Base-by-base conservation (phyloP, 208 protist genomes). In the Trypanosoma vivax region DNA sequence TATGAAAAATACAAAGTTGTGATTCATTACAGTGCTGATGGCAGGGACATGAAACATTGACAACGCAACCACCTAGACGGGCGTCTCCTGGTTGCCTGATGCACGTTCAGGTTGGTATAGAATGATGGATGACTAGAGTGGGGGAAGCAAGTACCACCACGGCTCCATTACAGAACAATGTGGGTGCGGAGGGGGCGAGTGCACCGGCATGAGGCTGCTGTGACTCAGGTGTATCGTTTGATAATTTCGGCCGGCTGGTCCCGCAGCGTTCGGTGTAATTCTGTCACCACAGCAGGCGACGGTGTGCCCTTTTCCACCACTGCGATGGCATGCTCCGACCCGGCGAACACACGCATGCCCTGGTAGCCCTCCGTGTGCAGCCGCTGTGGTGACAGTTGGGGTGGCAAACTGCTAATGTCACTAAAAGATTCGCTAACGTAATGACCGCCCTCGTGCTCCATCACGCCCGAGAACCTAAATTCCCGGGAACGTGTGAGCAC, bases 301-400 rank as follows among this genome's bases (percentile, higher is more conserved):
- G 76, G 61, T 5, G 63, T 18, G 29, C 75, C 50, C 45, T 75
- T 79, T 48, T 85, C 70, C 25, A 76, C 39, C 21, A 90, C 33
- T 45, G 80, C 70, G 31, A 90, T 67, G 0, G 68, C 83, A 46
- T 88, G 83, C 49, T 85, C 76, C 5, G 76, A 50, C 0, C 79
- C 72, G 21, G 56, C 73, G 61, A 76, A 90, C 4, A 90, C 49
- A 28, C 73, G 60, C 37, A 87, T 27, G 2, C 72, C 78, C 4
- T 46, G 66, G 34, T 70, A 72, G 42, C 67, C 31, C 19, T 75
- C 66, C 27, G 30, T 18, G 38, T 50, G 16, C 11, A 90, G 48
- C 24, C 25, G 39, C 1, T 53, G 48, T 1, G 56, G 52, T 24
- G 65, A 61, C 27, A 90, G 46, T 21, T 56, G 55, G 14, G 70